Evolutionary conservation across 164 flowering plant species (phyloP), one percentile per base, ranked within the genome.

Genomic region (Vitis rotundifolia): DNA sequence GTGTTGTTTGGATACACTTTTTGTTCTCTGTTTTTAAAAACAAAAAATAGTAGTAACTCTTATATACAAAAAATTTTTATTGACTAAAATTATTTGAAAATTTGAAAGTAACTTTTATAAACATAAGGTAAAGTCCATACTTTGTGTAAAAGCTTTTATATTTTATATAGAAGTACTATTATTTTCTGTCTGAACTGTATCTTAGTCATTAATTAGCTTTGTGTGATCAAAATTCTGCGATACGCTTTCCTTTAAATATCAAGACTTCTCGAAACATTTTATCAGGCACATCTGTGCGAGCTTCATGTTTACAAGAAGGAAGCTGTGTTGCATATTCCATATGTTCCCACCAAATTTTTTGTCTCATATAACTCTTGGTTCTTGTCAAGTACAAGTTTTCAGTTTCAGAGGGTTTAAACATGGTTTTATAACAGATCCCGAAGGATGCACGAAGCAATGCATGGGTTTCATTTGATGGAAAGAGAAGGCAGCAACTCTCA

Each of bases 401-500:
- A 19, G 56, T 58, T 29, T 37, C 44, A 3, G 55, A 59, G 64
- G 28, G 18, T 71, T 62, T 26, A 47, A 50, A 59, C 9, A 19
- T 50, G 26, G 1, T 44, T 63, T 59, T 62, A 8, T 8, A 12
- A 75, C 87, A 96, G 99, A 89, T 96, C 67, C 98, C 99, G 2
- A 91, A 84, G 18, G 94, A 95, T 71, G 83, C 99, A 44, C 74
- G 99, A 68, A 93, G 95, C 77, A 96, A 92, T 82, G 98, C 98
- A 59, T 96, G 99, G 99, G 99, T 91, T 28, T 96, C 99, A n/a
- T 96, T 96, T 75, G 99, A 96, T 78, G 98, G 98, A 53, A 96
- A 93, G 85, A 90, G 98, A 79, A 86, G 99, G 76, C 98, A 93
- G 79, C 98, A 96, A 68, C 95, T 93, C 28, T 96, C 95, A 6